phyloP scores from a whole-genome alignment of 805 yeast species.

The Metschnikowia cerradonensis region DNA sequence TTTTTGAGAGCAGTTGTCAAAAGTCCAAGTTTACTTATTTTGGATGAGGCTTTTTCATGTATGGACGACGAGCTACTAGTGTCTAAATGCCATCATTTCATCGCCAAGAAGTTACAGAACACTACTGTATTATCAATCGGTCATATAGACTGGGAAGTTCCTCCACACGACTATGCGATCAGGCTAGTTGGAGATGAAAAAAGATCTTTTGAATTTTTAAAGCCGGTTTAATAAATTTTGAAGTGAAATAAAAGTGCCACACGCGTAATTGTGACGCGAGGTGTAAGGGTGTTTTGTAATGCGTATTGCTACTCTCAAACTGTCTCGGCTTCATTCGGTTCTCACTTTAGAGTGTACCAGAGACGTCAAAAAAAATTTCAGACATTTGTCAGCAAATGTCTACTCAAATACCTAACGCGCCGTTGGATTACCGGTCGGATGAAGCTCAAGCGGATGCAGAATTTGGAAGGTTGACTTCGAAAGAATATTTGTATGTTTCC shows the following conservation, averaged over 20 bases:
- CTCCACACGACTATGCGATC: conserved; percentile 52
- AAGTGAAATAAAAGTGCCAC: background rate
- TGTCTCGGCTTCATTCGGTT: background rate
- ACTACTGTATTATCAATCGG: conserved; percentile 80
- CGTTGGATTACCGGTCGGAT: conserved; percentile 29
- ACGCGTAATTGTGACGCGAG: background rate
- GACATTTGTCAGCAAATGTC: conserved; percentile 13
- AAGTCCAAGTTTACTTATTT: conserved; percentile 69
- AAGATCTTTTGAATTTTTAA: conserved; percentile 18
- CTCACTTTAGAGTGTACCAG: background rate
- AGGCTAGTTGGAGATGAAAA: conserved; percentile 29
- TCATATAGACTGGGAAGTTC: conserved; percentile 78
- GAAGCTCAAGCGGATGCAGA: conserved; percentile 51
- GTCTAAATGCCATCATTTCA: conserved; percentile 29
- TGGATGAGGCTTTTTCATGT: conserved; percentile 92
- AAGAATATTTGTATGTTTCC: conserved; percentile 62
- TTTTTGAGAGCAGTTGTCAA: conserved; percentile 76
- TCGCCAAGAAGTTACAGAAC: conserved; percentile 18
- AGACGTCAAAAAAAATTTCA: background rate
- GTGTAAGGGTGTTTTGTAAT: background rate
- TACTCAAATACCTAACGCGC: conserved; percentile 36
- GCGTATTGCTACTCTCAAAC: background rate
- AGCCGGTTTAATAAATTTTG: background rate
- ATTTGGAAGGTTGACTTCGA: conserved; percentile 65
- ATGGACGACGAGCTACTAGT: conserved; percentile 55